phyloP scores from a whole-genome alignment of 2,329 filamentous ascomycete genomes.

The Botrytis sinoallii region DNA sequence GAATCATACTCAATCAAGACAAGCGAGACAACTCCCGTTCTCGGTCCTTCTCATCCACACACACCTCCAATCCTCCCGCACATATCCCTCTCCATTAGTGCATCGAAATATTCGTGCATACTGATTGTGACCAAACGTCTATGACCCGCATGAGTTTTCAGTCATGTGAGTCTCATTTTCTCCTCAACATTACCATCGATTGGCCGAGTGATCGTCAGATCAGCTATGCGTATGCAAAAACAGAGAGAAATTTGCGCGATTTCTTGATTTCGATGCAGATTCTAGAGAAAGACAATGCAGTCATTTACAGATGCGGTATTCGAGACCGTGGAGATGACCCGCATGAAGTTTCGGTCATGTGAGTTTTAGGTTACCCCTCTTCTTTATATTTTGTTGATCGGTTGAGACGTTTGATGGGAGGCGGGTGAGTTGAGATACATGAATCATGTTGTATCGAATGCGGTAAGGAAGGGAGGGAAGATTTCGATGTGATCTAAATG shows the following conservation, averaged over 20 bases:
- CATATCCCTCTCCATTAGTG: not conserved
- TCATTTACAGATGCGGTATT: not conserved
- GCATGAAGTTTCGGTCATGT: constrained; percentile 11
- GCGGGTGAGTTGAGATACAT: not conserved
- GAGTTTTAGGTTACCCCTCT: not conserved
- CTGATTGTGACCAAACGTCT: not conserved
- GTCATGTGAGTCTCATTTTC: constrained; percentile 4
- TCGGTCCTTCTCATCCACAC: constrained; percentile 9
- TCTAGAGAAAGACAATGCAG: not conserved
- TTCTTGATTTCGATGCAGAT: not conserved
- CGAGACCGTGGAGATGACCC: not conserved
- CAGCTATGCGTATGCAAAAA: not conserved
- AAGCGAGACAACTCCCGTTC: not conserved
- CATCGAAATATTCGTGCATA: not conserved
- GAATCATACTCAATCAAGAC: not conserved
- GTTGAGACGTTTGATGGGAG: not conserved
- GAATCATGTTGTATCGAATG: not conserved
- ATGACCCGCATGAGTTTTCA: not conserved
- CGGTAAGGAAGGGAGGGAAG: not conserved
- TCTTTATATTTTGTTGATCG: not conserved
- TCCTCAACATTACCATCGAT: not conserved
- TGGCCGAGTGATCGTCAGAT: not conserved
- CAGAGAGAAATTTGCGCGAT: not conserved
- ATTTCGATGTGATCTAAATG: not conserved
- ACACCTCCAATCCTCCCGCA: not conserved